Percentiles rank a stretch among this genome's conserved stretches.
Evolutionary conservation across 805 yeast genomes (phyloP).

Genomic region (Metschnikowia hibisci): DNA sequence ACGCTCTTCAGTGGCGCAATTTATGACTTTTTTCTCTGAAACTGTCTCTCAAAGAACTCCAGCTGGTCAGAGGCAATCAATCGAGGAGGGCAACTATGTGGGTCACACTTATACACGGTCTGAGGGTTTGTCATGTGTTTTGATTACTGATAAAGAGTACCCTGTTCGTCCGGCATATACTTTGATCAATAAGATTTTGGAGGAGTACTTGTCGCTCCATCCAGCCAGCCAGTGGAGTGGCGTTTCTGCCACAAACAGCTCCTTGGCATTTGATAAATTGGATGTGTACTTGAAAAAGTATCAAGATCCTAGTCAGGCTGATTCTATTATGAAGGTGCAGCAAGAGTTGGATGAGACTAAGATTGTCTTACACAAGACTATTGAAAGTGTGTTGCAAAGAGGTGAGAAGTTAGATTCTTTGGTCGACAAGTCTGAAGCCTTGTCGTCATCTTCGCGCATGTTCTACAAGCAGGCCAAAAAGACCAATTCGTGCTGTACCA

Average conservation of each 20-base stretch:
- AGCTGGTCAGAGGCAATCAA: conserved; percentile 88
- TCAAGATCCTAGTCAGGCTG: conserved; percentile 97
- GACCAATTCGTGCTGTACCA: conserved; percentile 33
- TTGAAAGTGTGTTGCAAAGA: conserved; percentile 88
- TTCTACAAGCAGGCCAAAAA: conserved; percentile 97
- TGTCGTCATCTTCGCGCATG: conserved; percentile 83
- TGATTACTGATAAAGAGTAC: conserved; percentile 91
- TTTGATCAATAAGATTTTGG: conserved; percentile 81
- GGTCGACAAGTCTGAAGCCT: conserved; percentile 93
- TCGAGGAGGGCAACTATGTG: conserved; percentile 85
- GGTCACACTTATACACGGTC: conserved; percentile 89
- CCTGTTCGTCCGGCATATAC: conserved; percentile 97
- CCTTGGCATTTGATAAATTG: conserved; percentile 54
- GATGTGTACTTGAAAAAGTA: conserved; percentile 72
- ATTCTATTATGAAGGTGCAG: conserved; percentile 93
- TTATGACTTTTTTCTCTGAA: conserved; percentile 89
- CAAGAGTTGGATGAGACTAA: conserved; percentile 97
- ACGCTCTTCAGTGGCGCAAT: conserved; percentile 75
- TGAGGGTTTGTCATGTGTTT: conserved; percentile 88
- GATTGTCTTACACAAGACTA: conserved; percentile 91
- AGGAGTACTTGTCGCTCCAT: conserved; percentile 81
- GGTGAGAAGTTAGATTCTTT: conserved; percentile 93
- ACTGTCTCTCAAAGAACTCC: conserved; percentile 87
- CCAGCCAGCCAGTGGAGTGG: conserved; percentile 68
- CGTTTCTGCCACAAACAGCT: conserved; percentile 42